Base-by-base conservation (phyloP, 2,329 filamentous ascomycete genomes). In the Graphiopsis chlorocephala region DNA sequence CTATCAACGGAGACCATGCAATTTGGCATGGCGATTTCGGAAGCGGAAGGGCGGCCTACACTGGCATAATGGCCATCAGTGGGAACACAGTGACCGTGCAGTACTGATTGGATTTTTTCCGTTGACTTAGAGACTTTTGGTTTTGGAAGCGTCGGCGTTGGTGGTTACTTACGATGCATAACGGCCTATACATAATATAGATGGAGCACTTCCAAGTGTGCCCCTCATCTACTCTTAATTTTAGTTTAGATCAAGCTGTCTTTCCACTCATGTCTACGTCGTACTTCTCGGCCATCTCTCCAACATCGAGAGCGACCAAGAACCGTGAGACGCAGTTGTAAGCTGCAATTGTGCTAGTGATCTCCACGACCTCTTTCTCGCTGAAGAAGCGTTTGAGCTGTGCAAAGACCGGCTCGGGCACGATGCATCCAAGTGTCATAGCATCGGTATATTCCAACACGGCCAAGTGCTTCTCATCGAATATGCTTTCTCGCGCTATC, bases 261-360 rank as follows among this genome's bases (percentile, higher is more conserved):
- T 42, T 50, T 42, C 60, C 65, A 57, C 68, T 68, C 69, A 73
- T 72, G 64, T 75, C 70, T 20, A 73, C 68, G 17, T 64, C 63
- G 52, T 75, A 72, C 67, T 75, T 76, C 65, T 74, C 65, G 38
- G 67, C 64, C 69, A 75, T 76, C 71, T 82, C 80, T 0, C 80
- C 80, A 14, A 82, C 90, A 79, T 96, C 89, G 64, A 96, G 77
- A 15, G 92, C 92, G 23, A 96, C 91, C 69, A 96, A 77, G 71
- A 96, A 93, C 31, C 92, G 84, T 75, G 90, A 93, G 17, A 96
- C 91, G 73, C 90, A 93, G 75, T 96, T 96, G 76, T 96, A 96
- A 63, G 86, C 87, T 14, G 90, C 90, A 63, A 92, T 85, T 25
- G 90, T 93, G 33, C 90, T 86, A 52, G 90, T 93, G 68, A 95